Evolutionary conservation across 1,284 basidiomycete species (phyloP).

Genomic region (Marasmius fiardii): DNA sequence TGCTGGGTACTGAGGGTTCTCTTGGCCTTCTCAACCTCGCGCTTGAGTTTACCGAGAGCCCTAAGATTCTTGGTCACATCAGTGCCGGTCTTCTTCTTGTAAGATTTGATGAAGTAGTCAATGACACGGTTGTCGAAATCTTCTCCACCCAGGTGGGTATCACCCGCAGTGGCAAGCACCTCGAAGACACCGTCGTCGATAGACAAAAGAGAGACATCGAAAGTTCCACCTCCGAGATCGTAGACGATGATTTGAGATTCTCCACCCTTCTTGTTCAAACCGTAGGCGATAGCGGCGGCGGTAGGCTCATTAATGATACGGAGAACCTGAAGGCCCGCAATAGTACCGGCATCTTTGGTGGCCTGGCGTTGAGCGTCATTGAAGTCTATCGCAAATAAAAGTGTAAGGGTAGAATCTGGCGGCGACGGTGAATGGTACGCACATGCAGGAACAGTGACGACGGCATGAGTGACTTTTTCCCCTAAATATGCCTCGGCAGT

Average conservation of each 20-base stretch:
- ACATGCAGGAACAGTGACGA: slow-evolving; percentile 97
- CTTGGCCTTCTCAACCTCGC: slow-evolving; percentile 99
- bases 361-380: slow-evolving; percentile 99
- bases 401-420: background rate
- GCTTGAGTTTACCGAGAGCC: slow-evolving; percentile 95
- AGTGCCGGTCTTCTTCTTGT: slow-evolving; percentile 94
- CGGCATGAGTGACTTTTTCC: slow-evolving; percentile 94
- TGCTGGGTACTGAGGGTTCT: slow-evolving; percentile 92
- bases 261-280: slow-evolving; percentile 93
- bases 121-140: slow-evolving; percentile 98
- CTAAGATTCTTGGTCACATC: slow-evolving; percentile 87
- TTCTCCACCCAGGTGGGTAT: slow-evolving; percentile 99
- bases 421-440: slow-evolving; percentile 18
- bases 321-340: slow-evolving; percentile 93
- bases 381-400: slow-evolving; percentile 58
- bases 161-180: slow-evolving; percentile 95
- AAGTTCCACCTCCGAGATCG: slow-evolving; percentile 97
- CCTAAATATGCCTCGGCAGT: slow-evolving; percentile 98
- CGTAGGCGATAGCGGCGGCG: slow-evolving; percentile 96
- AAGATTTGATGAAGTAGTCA: slow-evolving; percentile 87
- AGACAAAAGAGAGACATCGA: slow-evolving; percentile 96
- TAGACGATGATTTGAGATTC: slow-evolving; percentile 98
- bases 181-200: slow-evolving; percentile 99
- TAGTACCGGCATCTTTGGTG: slow-evolving; percentile 97
- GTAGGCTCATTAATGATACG: slow-evolving; percentile 99